phyloP scores from a whole-genome alignment of 2,329 filamentous ascomycete species.

The Botryotinia calthae region DNA sequence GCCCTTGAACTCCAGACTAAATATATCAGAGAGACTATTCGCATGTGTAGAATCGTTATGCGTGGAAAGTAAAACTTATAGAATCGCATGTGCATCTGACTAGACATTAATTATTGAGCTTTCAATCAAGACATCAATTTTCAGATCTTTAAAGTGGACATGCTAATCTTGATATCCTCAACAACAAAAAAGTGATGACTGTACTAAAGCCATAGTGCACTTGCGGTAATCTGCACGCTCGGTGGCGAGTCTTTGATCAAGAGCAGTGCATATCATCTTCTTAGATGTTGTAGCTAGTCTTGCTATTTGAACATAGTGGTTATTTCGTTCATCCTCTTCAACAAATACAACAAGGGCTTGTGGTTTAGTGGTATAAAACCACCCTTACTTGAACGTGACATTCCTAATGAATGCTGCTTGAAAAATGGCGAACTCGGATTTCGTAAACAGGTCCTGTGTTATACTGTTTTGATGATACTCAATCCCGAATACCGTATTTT shows the following conservation, averaged over 20 bases:
- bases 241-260: not conserved
- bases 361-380: not conserved
- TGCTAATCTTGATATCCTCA: not conserved
- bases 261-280: not conserved
- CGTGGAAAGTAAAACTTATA: not conserved
- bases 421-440: no score
- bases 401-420: no score
- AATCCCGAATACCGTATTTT: no score
- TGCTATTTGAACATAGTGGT: accelerated
- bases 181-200: not conserved
- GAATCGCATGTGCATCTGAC: not conserved
- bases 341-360: not conserved
- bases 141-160: not conserved
- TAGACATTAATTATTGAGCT: no score
- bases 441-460: no score
- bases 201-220: not conserved
- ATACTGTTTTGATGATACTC: no score
- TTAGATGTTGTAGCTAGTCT: not conserved
- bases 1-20: no score
- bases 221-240: not conserved
- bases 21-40: no score
- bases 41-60: no score
- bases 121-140: not conserved
- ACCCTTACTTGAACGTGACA: no score
- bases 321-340: accelerated